phyloP scores from a whole-genome alignment of 371 early-diverging fungal genomes.

The Nematocida sp. region DNA sequence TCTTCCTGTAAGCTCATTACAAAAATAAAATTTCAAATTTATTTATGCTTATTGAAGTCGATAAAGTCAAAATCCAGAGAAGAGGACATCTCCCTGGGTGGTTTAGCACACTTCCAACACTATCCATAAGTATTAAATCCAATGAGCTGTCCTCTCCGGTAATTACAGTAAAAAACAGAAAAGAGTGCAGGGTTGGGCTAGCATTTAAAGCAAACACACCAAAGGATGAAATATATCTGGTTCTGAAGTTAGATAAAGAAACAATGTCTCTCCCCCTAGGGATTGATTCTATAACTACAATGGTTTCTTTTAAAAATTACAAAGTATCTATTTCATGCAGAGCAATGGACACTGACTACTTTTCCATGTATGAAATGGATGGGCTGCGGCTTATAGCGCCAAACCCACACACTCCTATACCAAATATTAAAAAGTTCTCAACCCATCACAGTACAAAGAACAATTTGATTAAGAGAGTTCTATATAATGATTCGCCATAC shows the following conservation, averaged over 20 bases:
- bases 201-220: conserved; percentile 1
- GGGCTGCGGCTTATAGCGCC: background rate
- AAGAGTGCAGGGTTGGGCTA: conserved; percentile 16
- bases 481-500: conserved; percentile 34
- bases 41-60: conserved; percentile 52
- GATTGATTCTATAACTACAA: background rate
- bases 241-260: conserved; percentile 4
- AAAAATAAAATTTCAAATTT: conserved; percentile 41
- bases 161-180: background rate
- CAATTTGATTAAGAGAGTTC: background rate
- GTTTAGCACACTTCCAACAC: background rate
- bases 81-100: conserved; percentile 1
- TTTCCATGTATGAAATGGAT: conserved; percentile 24
- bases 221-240: conserved; percentile 5
- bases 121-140: background rate
- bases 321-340: background rate
- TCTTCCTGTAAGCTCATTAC: conserved; percentile 2
- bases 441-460: background rate
- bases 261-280: background rate
- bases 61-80: conserved; percentile 5
- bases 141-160: background rate
- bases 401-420: background rate
- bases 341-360: background rate
- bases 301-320: conserved; percentile 5
- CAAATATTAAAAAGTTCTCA: conserved; percentile 20